Evolutionary conservation across 768 basidiomycete genomes (phyloP).

Genomic region (Hericium alpestre): DNA sequence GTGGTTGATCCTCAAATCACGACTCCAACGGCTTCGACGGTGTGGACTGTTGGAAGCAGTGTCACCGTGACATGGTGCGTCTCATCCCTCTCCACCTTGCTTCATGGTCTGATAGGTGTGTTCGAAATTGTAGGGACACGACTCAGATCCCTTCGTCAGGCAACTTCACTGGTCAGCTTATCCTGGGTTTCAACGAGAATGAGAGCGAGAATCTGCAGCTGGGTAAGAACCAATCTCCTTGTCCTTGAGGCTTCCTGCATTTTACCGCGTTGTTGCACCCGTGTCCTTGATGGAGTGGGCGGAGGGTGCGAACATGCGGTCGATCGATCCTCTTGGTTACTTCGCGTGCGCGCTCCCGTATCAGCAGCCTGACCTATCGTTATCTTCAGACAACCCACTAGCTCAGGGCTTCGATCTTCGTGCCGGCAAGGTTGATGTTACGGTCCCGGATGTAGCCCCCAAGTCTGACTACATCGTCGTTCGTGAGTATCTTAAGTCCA

Average conservation of each 20-base stretch:
- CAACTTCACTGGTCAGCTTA: conserved; percentile 28
- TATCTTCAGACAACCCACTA: conserved; percentile 21
- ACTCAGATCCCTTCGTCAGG: conserved; percentile 28
- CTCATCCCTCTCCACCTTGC: background rate
- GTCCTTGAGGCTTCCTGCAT: background rate
- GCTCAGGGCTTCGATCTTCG: conserved; percentile 27
- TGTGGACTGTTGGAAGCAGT: conserved; percentile 28
- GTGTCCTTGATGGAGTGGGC: background rate
- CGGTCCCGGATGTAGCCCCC: conserved; percentile 25
- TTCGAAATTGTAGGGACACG: conserved; percentile 11
- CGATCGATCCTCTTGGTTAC: background rate
- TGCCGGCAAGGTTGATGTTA: conserved; percentile 24
- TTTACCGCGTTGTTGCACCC: background rate
- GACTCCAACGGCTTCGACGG: conserved; percentile 19
- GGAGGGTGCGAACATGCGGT: background rate
- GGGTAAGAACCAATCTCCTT: conserved; percentile 24
- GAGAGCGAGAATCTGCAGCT: conserved; percentile 36
- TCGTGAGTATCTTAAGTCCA: conserved; percentile 24
- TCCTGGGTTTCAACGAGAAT: conserved; percentile 33
- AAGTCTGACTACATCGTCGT: conserved; percentile 28
- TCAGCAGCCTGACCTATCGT: background rate
- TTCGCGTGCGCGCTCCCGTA: background rate
- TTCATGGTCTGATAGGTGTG: background rate
- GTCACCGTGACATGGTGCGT: conserved; percentile 35
- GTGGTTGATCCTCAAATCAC: conserved; percentile 28